Percentiles rank a stretch among this genome's conserved stretches.
These are phyloP conservation scores for Cryptococcus depauperatus DNA, from an alignment of 1,284 basidiomycete species.

Conservation along the genomic window DNA sequence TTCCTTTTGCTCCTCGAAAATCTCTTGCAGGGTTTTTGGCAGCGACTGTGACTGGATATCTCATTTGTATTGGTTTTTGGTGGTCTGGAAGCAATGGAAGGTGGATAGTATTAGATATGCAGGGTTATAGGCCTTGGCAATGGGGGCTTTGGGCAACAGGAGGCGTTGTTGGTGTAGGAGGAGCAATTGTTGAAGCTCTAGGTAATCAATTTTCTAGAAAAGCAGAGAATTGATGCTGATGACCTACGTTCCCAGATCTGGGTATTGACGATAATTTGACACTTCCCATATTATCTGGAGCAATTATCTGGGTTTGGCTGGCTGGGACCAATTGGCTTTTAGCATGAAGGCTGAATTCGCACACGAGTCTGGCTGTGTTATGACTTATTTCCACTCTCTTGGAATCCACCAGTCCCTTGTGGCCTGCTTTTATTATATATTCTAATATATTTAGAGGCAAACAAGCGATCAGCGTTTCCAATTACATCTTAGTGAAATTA, in stretches of 20 bases:
- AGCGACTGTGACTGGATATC: slow-evolving; percentile 66
- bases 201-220: slow-evolving; percentile 47
- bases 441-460: no score
- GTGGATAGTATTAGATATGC: slow-evolving; percentile 40
- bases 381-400: neutral
- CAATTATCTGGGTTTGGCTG: slow-evolving; percentile 57
- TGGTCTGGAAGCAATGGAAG: slow-evolving; percentile 50
- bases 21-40: slow-evolving; percentile 81
- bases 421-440: no score
- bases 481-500: no score
- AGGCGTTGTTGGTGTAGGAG: slow-evolving; percentile 63
- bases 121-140: slow-evolving; percentile 12
- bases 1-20: slow-evolving; percentile 42
- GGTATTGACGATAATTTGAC: slow-evolving; percentile 91
- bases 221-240: neutral
- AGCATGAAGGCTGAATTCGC: no score
- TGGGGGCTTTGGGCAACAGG: slow-evolving; percentile 55
- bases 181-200: slow-evolving; percentile 72
- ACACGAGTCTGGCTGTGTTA: no score
- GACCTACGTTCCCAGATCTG: slow-evolving; percentile 55
- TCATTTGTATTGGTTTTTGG: slow-evolving; percentile 74
- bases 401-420: neutral
- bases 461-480: no score
- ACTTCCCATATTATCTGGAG: slow-evolving; percentile 80
- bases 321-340: slow-evolving; percentile 30